Percentiles rank a stretch among this genome's conserved stretches.
These are phyloP conservation scores for Ceriops decandra DNA, from an alignment of 345 rosid species.

Conservation along the genomic window DNA sequence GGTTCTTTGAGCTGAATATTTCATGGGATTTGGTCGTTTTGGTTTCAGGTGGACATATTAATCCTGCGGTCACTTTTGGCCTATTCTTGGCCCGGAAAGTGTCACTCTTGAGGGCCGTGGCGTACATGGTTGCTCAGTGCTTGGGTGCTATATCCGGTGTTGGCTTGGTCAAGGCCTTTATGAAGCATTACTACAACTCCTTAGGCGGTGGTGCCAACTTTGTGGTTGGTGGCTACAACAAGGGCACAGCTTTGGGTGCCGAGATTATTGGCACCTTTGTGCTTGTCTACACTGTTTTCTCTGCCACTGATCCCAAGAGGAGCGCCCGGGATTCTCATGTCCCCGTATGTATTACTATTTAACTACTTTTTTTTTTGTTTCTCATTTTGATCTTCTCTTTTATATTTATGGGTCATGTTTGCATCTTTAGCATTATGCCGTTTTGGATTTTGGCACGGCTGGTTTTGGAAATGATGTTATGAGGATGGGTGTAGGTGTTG, in stretches of 20 bases:
- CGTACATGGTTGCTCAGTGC: constrained; percentile 80
- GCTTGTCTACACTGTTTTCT: constrained; percentile 72
- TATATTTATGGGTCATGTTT: no score
- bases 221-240: constrained; percentile 52
- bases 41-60: constrained; percentile 65
- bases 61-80: constrained; percentile 68
- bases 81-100: constrained; percentile 70
- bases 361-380: no score
- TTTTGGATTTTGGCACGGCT: not conserved
- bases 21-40: constrained; percentile 8
- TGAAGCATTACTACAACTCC: constrained; percentile 51
- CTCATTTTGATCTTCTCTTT: no score
- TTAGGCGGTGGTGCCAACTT: constrained; percentile 67
- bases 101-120: constrained; percentile 56
- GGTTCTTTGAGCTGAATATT: not conserved
- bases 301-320: constrained; percentile 90
- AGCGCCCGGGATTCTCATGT: constrained; percentile 85
- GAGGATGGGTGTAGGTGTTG: constrained; percentile 34
- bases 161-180: constrained; percentile 77
- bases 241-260: constrained; percentile 69
- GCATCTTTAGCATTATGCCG: not conserved
- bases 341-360: constrained; percentile 41
- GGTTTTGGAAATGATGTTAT: not conserved
- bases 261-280: constrained; percentile 80
- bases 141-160: constrained; percentile 80